These are phyloP conservation scores for Prunus padus DNA, from an alignment of 306 rosid genomes.

Conservation along the genomic window DNA sequence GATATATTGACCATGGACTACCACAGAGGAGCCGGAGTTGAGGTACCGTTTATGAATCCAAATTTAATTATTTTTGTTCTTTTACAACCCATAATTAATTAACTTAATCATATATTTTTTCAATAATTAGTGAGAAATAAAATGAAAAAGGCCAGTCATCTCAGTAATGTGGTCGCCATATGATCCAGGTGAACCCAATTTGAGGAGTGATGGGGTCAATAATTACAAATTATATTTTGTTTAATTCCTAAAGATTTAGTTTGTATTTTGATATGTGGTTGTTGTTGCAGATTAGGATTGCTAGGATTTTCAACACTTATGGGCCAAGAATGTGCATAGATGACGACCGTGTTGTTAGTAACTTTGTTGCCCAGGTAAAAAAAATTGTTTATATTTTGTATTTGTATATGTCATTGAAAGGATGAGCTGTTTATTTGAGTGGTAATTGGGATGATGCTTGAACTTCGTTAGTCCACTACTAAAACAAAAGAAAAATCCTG, in stretches of 20 bases:
- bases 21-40: constrained; percentile 88
- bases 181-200: no score
- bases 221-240: background rate
- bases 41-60: constrained; percentile 36
- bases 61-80: background rate
- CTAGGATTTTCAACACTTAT: constrained; percentile 95
- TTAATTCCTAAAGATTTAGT: background rate
- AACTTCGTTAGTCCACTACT: no score
- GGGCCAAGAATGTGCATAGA: constrained; percentile 99
- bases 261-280: background rate
- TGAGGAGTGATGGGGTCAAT: background rate
- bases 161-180: no score
- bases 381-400: background rate
- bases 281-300: constrained; percentile 77
- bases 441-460: constrained; percentile 24
- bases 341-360: constrained; percentile 97
- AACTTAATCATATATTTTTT: no score
- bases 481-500: no score
- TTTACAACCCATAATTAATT: no score
- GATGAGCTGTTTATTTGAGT: constrained; percentile 5
- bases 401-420: background rate
- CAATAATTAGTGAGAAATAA: no score
- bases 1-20: constrained; percentile 85
- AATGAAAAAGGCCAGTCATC: no score
- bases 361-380: constrained; percentile 92